Evolutionary conservation across 2,329 filamentous ascomycete genomes (phyloP).

Genomic region (Ophiocordyceps robertsii): DNA sequence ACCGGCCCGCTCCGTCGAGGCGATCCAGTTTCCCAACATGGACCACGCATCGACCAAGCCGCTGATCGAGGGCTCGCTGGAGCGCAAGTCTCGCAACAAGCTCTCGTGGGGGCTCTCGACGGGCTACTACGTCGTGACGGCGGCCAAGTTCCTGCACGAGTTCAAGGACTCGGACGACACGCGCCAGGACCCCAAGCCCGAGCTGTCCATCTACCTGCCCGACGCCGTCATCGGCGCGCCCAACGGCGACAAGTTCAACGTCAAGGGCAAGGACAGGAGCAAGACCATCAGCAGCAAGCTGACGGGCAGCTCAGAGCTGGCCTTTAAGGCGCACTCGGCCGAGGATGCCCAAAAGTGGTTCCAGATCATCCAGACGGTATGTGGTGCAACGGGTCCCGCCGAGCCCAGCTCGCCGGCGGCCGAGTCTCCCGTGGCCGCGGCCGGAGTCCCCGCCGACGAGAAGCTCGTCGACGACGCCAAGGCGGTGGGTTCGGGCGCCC

Average conservation of each 20-base stretch:
- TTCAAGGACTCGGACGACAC: constrained; percentile 82
- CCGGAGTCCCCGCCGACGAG: not conserved
- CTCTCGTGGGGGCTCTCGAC: constrained; percentile 63
- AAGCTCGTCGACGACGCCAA: constrained; percentile 6
- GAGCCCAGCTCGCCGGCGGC: constrained; percentile 17
- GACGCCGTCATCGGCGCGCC: constrained; percentile 67
- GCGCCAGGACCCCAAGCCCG: constrained; percentile 61
- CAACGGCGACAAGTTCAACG: constrained; percentile 72
- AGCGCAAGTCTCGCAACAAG: constrained; percentile 83
- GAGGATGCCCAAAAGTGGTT: constrained; percentile 79
- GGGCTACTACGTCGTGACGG: constrained; percentile 82
- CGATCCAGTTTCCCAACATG: constrained; percentile 79
- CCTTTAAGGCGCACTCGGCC: constrained; percentile 77
- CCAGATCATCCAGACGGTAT: constrained; percentile 51
- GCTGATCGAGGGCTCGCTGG: constrained; percentile 75
- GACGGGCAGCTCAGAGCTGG: constrained; percentile 63
- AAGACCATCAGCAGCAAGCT: constrained; percentile 72
- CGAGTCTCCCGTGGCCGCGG: constrained; percentile 1
- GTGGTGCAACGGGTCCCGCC: constrained; percentile 33
- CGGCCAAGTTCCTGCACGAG: constrained; percentile 81
- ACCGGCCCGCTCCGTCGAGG: constrained; percentile 58
- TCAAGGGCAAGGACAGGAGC: constrained; percentile 88
- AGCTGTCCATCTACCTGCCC: constrained; percentile 82
- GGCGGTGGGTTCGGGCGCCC: not conserved
- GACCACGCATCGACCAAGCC: constrained; percentile 67